Conservation (phyloP, 2,329 filamentous ascomycete species). For the Zelopaecilomyces penicillatus region DNA sequence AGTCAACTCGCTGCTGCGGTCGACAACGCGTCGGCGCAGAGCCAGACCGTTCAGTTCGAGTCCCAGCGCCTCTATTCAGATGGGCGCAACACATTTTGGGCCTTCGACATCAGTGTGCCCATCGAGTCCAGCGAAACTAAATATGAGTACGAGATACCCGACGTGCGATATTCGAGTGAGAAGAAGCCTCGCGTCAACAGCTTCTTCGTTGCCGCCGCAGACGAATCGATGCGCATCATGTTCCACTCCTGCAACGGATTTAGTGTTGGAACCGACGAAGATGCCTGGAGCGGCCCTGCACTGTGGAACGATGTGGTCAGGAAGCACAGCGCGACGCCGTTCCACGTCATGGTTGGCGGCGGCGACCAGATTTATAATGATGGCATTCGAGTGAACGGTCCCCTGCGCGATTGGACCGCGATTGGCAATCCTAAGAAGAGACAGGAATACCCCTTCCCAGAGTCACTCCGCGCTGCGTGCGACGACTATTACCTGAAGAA, state of each 20-base stretch:
- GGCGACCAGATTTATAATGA: slow-evolving; percentile 98
- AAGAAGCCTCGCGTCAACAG: slow-evolving; percentile 51
- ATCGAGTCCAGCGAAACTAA: slow-evolving; percentile 60
- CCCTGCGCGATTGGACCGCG: slow-evolving; percentile 71
- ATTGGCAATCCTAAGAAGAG: slow-evolving; percentile 80
- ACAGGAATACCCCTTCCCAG: slow-evolving; percentile 66
- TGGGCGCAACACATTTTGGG: slow-evolving; percentile 76
- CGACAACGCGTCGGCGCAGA: slow-evolving; percentile 21
- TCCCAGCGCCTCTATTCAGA: slow-evolving; percentile 55
- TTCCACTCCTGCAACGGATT: slow-evolving; percentile 99
- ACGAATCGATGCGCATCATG: slow-evolving; percentile 94
- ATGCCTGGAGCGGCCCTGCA: slow-evolving; percentile 81
- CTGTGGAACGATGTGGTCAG: slow-evolving; percentile 92
- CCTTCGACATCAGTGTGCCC: slow-evolving; percentile 74
- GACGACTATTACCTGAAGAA: slow-evolving; percentile 89
- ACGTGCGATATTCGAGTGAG: slow-evolving; percentile 51
- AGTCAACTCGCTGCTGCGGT: slow-evolving; percentile 13
- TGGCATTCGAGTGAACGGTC: slow-evolving; percentile 75
- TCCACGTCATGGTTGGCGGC: slow-evolving; percentile 92
- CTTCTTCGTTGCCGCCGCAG: slow-evolving; percentile 78
- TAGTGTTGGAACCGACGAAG: slow-evolving; percentile 75
- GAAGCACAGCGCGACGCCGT: slow-evolving; percentile 68
- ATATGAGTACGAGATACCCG: slow-evolving; percentile 71
- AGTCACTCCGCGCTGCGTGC: slow-evolving; percentile 70
- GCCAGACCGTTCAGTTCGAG: slow-evolving; percentile 34